A percentile compares a stretch with the other conserved stretches of the same genome.
Evolutionary conservation across 179 eudicot genomes (phyloP).

Genomic region (Dionaea muscipula): DNA sequence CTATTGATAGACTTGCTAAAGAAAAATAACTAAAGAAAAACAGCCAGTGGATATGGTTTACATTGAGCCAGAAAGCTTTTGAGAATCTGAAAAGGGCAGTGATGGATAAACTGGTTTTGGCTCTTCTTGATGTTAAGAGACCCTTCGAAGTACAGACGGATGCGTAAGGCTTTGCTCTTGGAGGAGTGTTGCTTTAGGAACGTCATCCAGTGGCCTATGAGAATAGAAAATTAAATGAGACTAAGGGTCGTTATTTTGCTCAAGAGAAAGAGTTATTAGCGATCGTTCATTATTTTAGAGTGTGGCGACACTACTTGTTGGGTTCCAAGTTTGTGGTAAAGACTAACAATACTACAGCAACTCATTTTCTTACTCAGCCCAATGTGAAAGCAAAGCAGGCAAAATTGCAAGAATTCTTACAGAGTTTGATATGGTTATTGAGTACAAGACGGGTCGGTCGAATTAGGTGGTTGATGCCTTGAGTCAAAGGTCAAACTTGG

Average conservation of each 20-base stretch:
- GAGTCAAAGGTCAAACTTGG: background rate
- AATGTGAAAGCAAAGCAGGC: constrained; percentile 3
- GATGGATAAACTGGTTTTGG: background rate
- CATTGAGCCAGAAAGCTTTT: background rate
- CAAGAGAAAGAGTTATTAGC: constrained; percentile 7
- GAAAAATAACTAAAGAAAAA: too few species aligned
- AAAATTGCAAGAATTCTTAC: constrained; percentile 6
- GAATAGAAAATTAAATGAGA: constrained; percentile 1
- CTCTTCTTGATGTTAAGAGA: background rate
- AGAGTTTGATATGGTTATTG: constrained; percentile 7
- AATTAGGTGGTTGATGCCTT: constrained; percentile 1
- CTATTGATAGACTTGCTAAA: background rate
- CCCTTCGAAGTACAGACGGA: constrained; percentile 4
- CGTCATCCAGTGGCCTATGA: constrained; percentile 5
- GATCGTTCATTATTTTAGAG: background rate
- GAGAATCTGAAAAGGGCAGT: background rate
- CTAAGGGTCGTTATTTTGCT: background rate
- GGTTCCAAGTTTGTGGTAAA: background rate
- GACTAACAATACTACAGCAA: constrained; percentile 1
- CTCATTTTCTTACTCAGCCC: constrained; percentile 1
- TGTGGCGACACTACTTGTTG: background rate
- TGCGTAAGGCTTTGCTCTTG: constrained; percentile 1
- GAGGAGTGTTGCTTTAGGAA: background rate
- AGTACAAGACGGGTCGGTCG: background rate
- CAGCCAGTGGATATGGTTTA: background rate